Percentiles rank a stretch among this genome's conserved stretches.
Evolutionary conservation across 73 alveolate species (phyloP).

Genomic region (Stentor coeruleus): DNA sequence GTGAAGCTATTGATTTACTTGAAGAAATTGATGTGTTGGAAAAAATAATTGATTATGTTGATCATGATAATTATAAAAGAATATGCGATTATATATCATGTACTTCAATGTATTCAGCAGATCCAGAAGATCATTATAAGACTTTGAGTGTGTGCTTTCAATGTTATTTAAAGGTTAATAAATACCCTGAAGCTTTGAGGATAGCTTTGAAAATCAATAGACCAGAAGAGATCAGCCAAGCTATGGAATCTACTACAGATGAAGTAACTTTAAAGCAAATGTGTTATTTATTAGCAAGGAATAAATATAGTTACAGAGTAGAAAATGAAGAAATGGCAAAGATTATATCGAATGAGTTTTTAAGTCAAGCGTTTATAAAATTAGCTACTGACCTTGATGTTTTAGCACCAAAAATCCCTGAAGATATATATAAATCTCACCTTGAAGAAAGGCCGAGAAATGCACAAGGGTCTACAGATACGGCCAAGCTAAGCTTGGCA

Average conservation of each 20-base stretch:
- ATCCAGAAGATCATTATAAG: conserved; percentile 82
- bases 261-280: conserved; percentile 62
- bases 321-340: conserved; percentile 73
- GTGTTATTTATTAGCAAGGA: conserved; percentile 88
- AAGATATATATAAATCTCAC: conserved; percentile 95
- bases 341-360: conserved; percentile 83
- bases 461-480: conserved; percentile 13
- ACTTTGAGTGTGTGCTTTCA: conserved; percentile 68
- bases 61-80: conserved; percentile 78
- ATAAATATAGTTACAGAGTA: conserved; percentile 67
- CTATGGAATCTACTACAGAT: conserved; percentile 70
- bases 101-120: conserved; percentile 85
- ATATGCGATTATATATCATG: conserved; percentile 75
- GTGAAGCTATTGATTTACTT: conserved; percentile 63
- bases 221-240: conserved; percentile 68
- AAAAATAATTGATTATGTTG: conserved; percentile 59
- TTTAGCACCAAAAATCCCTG: conserved; percentile 98
- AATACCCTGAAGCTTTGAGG: conserved; percentile 95
- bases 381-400: conserved; percentile 96
- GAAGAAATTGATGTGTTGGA: conserved; percentile 87
- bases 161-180: conserved; percentile 65
- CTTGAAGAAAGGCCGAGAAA: conserved; percentile 85
- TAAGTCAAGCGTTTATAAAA: conserved; percentile 69
- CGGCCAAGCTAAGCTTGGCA: conserved; percentile 74
- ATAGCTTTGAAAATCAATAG: conserved; percentile 94